These are phyloP conservation scores for Rhazya stricta DNA, from an alignment of 257 asterid genomes.

Conservation along the genomic window DNA sequence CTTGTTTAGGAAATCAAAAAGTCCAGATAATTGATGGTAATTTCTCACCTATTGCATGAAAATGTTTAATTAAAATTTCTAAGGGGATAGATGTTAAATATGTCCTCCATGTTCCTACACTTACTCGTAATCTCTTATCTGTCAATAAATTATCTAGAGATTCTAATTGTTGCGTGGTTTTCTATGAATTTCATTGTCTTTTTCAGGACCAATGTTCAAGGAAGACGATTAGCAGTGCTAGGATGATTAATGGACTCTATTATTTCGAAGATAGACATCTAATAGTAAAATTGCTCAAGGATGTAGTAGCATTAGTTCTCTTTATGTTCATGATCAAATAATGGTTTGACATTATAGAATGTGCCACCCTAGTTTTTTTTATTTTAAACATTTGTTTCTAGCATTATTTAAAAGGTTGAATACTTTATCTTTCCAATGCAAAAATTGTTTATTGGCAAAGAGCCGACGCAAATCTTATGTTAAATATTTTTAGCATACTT, in stretches of 20 bases:
- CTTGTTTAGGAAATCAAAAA: background rate
- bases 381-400: background rate
- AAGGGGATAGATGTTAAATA: background rate
- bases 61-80: background rate
- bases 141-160: constrained; percentile 2
- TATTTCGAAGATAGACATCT: background rate
- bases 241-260: background rate
- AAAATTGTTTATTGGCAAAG: background rate
- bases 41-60: background rate
- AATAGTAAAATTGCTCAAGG: background rate
- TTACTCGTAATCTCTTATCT: background rate
- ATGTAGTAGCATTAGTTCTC: no score
- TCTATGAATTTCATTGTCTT: background rate
- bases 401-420: no score
- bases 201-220: background rate
- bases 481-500: no score
- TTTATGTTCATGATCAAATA: background rate
- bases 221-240: no score
- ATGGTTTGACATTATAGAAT: background rate
- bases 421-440: background rate
- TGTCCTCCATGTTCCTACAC: constrained; percentile 15
- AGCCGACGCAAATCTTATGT: no score
- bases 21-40: constrained; percentile 1
- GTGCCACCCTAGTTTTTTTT: background rate
- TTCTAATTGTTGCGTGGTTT: background rate